Evolutionary conservation across 2,329 filamentous ascomycete genomes (phyloP).

Genomic region (Ceratocystiopsis sp.): DNA sequence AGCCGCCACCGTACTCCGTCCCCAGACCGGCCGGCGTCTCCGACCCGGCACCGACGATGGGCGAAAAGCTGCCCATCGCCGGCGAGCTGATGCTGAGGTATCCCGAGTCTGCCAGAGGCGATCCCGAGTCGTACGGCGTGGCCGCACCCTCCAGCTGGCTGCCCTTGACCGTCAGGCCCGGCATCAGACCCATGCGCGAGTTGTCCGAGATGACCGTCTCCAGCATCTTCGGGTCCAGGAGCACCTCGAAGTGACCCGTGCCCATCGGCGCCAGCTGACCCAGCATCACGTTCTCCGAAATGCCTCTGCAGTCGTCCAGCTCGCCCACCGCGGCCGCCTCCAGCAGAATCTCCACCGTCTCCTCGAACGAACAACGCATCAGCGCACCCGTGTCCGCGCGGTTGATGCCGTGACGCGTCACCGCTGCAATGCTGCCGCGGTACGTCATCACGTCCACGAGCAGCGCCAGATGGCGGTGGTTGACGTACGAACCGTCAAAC

Average conservation of each 20-base stretch:
- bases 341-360: slow-evolving; percentile 94
- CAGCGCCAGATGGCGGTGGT: slow-evolving; percentile 89
- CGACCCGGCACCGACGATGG: slow-evolving; percentile 59
- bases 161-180: slow-evolving; percentile 61
- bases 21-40: slow-evolving; percentile 51
- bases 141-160: slow-evolving; percentile 65
- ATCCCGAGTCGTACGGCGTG: slow-evolving; percentile 85
- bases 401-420: slow-evolving; percentile 97
- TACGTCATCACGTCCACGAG: slow-evolving; percentile 97
- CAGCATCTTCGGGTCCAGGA: slow-evolving; percentile 87
- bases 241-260: slow-evolving; percentile 87
- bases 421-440: slow-evolving; percentile 81
- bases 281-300: slow-evolving; percentile 97
- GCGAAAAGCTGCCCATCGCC: slow-evolving; percentile 52
- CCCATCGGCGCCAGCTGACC: slow-evolving; percentile 95
- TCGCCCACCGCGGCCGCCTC: slow-evolving; percentile 91
- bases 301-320: slow-evolving; percentile 91
- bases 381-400: slow-evolving; percentile 91
- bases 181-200: slow-evolving; percentile 66
- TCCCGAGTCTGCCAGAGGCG: slow-evolving; percentile 58
- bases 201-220: slow-evolving; percentile 91
- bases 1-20: slow-evolving; percentile 38
- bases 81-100: slow-evolving; percentile 43
- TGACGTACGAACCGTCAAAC: slow-evolving; percentile 98
- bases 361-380: slow-evolving; percentile 99